Percentiles rank a stretch among this genome's conserved stretches.
Conservation (phyloP, 768 basidiomycete species). For the Leucosporidium yakuticum region DNA sequence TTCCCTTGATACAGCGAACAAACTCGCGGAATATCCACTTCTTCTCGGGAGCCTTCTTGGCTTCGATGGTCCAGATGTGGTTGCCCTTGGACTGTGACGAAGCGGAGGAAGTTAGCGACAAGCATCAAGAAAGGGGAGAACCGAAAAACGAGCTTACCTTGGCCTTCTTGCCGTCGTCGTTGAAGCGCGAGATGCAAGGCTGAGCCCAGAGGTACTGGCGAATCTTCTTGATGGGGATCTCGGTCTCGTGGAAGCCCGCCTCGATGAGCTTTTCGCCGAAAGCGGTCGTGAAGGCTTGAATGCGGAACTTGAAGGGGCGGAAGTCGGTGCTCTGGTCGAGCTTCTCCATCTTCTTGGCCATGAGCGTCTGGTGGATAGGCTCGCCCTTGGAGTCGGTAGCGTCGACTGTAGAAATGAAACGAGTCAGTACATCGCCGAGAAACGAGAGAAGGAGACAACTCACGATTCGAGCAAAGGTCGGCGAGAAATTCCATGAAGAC, state of each 20-base stretch:
- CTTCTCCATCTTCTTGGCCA: conserved; percentile 96
- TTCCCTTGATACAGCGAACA: conserved; percentile 76
- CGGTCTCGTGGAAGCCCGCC: conserved; percentile 20
- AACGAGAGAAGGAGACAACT: conserved; percentile 41
- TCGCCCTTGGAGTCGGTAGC: conserved; percentile 91
- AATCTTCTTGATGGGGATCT: conserved; percentile 36
- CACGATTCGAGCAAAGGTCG: conserved; percentile 80
- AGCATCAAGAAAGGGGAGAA: background rate
- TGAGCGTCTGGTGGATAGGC: conserved; percentile 92
- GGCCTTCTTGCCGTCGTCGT: conserved; percentile 97
- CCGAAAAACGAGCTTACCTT: conserved; percentile 49
- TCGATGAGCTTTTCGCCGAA: conserved; percentile 76
- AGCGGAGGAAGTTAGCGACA: background rate
- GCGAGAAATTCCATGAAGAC: conserved; percentile 88
- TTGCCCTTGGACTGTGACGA: conserved; percentile 55
- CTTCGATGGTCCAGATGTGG: conserved; percentile 98
- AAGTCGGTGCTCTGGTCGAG: conserved; percentile 94
- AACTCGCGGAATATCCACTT: conserved; percentile 85
- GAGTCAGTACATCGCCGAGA: background rate
- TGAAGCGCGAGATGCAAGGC: conserved; percentile 89
- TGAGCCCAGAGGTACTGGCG: conserved; percentile 89
- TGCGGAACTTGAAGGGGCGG: conserved; percentile 97
- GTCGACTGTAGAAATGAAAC: conserved; percentile 60
- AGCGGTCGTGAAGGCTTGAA: conserved; percentile 92
- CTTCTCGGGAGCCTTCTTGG: conserved; percentile 54